These are phyloP conservation scores for Eutrema yunnanense DNA, from an alignment of 345 rosid genomes.

Conservation along the genomic window DNA sequence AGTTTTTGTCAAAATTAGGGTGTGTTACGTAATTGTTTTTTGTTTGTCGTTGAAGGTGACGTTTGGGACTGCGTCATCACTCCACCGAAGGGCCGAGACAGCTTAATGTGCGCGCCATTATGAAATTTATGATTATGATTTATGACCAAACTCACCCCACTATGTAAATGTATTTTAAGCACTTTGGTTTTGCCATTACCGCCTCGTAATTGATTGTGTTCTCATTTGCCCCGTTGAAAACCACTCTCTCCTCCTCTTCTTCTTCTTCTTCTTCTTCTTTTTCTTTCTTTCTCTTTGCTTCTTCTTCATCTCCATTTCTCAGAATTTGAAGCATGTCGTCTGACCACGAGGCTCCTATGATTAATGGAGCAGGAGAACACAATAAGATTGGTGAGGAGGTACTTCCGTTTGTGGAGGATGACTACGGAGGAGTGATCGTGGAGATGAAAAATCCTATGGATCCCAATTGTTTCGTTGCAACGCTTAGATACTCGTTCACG, in stretches of 20 bases:
- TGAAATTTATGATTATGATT: not conserved
- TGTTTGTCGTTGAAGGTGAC: not conserved
- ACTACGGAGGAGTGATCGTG: conserved; percentile 53
- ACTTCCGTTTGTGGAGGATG: conserved; percentile 45
- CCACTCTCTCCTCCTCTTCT: not conserved
- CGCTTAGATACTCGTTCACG: conserved; percentile 40
- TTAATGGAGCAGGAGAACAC: conserved; percentile 31
- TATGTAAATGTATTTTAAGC: not conserved
- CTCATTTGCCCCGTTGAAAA: conserved; percentile 12
- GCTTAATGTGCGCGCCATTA: not conserved
- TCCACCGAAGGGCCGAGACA: not conserved
- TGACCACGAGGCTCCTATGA: conserved; percentile 6
- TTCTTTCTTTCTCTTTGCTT: not conserved
- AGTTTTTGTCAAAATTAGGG: not conserved
- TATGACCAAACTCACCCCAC: conserved; percentile 12
- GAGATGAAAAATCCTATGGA: conserved; percentile 50
- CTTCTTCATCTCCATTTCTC: not conserved
- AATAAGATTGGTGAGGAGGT: conserved; percentile 9
- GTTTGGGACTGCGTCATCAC: conserved; percentile 5
- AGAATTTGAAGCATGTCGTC: conserved; percentile 17
- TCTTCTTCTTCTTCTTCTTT: not conserved
- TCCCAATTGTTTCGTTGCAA: conserved; percentile 31
- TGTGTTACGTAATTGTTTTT: not conserved
- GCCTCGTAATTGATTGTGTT: not conserved
- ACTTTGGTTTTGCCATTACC: not conserved